Evolutionary conservation across 345 rosid species (phyloP), one percentile per base, ranked within the genome.

Genomic region (Xanthoceras sorbifolium): DNA sequence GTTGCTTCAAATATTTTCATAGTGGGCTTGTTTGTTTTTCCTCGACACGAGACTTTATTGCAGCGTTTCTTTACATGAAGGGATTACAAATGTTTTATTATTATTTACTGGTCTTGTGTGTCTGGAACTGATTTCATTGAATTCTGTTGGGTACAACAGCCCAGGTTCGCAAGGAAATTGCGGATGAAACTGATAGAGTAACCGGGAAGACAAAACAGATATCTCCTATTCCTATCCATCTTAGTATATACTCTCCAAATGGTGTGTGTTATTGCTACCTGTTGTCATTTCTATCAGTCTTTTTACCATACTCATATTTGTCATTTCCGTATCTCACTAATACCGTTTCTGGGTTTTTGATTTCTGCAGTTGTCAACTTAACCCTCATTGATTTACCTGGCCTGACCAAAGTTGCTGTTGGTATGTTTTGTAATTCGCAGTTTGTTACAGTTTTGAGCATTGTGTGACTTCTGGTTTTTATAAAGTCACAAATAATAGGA

Each of bases 381-480:
- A 96, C 99, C 50, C 87, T 96, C 54, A 68, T 96, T 64, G 99
- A 96, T 87, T 81, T 96, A 72, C 99, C 99, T 36, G 99, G 99
- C 75, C 81, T 96, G 60, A 96, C 99, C 12, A 96, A 96, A 84
- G 97, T 96, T 8, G 99, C 99, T 40, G 85, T 93, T 64, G 99
- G 98, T 93, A 92, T 50, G 89, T 64, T 34, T 69, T 20, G 8
- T n/a, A 9, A 1, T 62, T 57, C 9, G 9, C 28, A 31, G 26
- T 5, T 62, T 57, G 26, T 62, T 67, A 57, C 40, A 22, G 42
- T 75, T n/a, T n/a, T 82, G 25, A 7, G 22, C 25, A 66, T 79
- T 62, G 28, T 76, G 5, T 5, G 38, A 8, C 25, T 32, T 31
- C 72, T 78, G 12, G 17, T 36, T 70, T 25, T 22, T 18, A 44